These are phyloP conservation scores for Arthrobotrys sinensis DNA, from an alignment of 2,329 filamentous ascomycete genomes.

Conservation along the genomic window DNA sequence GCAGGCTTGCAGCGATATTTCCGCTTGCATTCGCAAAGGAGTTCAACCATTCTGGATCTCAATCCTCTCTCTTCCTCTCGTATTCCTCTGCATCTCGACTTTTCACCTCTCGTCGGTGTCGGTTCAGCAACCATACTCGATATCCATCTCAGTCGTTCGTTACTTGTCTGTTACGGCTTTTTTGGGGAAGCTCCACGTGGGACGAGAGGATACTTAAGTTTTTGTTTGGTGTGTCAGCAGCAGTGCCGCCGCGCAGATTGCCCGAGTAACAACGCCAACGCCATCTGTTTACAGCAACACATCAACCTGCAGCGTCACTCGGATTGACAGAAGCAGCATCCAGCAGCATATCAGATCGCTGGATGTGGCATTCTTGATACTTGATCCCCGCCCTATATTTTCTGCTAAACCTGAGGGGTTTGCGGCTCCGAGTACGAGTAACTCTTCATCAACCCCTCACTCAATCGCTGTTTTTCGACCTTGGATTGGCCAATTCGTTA, in stretches of 20 bases:
- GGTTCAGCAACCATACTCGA: constrained; percentile 11
- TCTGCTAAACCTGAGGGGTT: not conserved
- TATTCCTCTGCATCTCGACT: constrained; percentile 3
- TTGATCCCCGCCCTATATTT: constrained; percentile 8
- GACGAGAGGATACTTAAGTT: constrained; percentile 7
- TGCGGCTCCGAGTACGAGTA: constrained; percentile 1
- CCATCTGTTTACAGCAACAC: constrained; percentile 58
- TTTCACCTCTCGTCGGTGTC: constrained; percentile 11
- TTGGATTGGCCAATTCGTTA: constrained; percentile 1
- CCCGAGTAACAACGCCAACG: constrained; percentile 52
- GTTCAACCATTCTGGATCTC: constrained; percentile 14
- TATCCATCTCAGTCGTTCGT: constrained; percentile 32
- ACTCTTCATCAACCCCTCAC: not conserved
- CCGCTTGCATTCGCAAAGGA: constrained; percentile 59
- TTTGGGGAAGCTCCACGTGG: constrained; percentile 15
- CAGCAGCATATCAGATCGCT: constrained; percentile 8
- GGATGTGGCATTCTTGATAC: not conserved
- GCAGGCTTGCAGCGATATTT: constrained; percentile 51
- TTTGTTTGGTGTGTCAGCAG: not conserved
- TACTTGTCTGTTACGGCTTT: not conserved
- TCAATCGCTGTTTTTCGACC: constrained; percentile 15
- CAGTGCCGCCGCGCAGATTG: constrained; percentile 32
- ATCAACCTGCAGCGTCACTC: constrained; percentile 6
- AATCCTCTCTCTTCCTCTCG: constrained; percentile 17
- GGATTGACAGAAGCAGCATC: constrained; percentile 6